Conservation (phyloP, 2,329 filamentous ascomycete species). For the Boeremia exigua region DNA sequence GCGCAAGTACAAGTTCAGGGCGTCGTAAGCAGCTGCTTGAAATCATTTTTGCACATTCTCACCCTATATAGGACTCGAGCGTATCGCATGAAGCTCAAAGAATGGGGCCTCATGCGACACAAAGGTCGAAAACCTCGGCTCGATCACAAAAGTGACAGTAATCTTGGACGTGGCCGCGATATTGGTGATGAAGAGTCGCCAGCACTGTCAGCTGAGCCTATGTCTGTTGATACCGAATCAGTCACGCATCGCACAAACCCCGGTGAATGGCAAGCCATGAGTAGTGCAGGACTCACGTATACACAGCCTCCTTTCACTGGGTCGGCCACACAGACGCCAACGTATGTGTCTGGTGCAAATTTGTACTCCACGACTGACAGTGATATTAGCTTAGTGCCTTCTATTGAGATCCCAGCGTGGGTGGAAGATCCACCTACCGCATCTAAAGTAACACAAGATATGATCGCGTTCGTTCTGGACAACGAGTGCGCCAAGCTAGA, state of each 20-base stretch:
- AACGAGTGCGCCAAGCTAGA: constrained; percentile 35
- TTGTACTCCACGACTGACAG: constrained; percentile 1
- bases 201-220: constrained; percentile 12
- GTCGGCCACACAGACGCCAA: constrained; percentile 14
- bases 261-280: constrained; percentile 18
- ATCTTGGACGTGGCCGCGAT: background rate
- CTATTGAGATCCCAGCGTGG: constrained; percentile 22
- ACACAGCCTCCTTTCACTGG: constrained; percentile 20
- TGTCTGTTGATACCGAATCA: background rate
- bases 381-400: constrained; percentile 14
- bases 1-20: constrained; percentile 38
- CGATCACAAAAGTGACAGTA: background rate
- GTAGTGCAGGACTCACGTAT: background rate
- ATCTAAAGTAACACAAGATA: constrained; percentile 30
- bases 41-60: background rate
- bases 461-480: constrained; percentile 37
- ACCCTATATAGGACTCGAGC: constrained; percentile 37
- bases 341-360: constrained; percentile 9
- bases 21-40: constrained; percentile 34
- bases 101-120: constrained; percentile 43
- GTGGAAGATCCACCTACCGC: constrained; percentile 15
- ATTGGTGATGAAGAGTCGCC: constrained; percentile 11
- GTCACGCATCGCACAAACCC: constrained; percentile 3
- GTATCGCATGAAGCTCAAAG: constrained; percentile 47
- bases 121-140: background rate